Conservation (phyloP, 2,329 filamentous ascomycete species). For the Pseudogymnoascus sp. region DNA sequence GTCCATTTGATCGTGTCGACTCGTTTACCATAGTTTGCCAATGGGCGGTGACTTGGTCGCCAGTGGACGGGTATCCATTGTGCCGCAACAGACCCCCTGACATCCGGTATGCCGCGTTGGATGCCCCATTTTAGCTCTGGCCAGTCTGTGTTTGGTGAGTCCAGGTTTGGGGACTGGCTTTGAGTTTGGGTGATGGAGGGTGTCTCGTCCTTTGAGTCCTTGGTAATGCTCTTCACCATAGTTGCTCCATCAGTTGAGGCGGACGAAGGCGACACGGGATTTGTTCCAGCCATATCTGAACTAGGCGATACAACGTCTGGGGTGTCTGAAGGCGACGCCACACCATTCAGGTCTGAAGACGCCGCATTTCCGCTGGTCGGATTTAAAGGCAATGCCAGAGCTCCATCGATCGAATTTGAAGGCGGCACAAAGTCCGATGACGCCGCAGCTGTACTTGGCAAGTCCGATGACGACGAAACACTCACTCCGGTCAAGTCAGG, state of each 20-base stretch:
- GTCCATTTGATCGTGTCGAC: slow-evolving; percentile 34
- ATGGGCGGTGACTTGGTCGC: slow-evolving; percentile 29
- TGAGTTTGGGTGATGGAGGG: not conserved
- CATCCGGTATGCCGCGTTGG: slow-evolving; percentile 18
- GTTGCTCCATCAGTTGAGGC: not conserved
- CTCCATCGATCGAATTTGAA: not conserved
- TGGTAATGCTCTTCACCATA: not conserved
- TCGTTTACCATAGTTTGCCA: slow-evolving; percentile 30
- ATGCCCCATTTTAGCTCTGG: not conserved
- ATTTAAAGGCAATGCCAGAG: not conserved
- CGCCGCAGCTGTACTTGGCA: not conserved
- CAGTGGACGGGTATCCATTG: slow-evolving; percentile 30
- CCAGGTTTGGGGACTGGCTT: not conserved
- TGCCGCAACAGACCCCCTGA: slow-evolving; percentile 31
- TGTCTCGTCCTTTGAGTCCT: not conserved
- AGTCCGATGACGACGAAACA: not conserved
- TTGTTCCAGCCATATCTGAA: not conserved
- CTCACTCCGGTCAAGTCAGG: not conserved
- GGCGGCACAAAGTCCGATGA: not conserved
- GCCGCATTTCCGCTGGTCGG: not conserved
- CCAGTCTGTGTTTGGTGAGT: not conserved
- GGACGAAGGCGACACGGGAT: not conserved
- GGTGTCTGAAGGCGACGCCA: not conserved
- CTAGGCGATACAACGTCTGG: not conserved
- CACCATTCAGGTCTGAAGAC: not conserved